Evolutionary conservation across 202 grass and related monocot species (phyloP).

Genomic region (Cymbopogon flexuosus): DNA sequence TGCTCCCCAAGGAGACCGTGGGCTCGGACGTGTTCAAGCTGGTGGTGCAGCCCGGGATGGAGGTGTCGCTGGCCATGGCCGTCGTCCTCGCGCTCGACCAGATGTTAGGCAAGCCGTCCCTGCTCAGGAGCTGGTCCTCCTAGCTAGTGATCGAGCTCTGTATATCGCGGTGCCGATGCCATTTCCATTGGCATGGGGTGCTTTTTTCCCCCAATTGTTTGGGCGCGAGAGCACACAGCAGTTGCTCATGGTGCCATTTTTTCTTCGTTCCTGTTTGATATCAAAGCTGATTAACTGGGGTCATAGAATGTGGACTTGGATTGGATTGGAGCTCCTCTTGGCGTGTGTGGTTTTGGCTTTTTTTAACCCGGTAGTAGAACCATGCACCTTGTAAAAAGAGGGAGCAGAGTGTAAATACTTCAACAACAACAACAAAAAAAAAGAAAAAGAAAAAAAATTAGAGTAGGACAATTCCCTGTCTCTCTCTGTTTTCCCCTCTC

Average conservation of each 20-base stretch:
- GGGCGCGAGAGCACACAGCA: slow-evolving; percentile 16
- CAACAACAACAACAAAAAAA: neutral
- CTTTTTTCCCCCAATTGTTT: slow-evolving; percentile 28
- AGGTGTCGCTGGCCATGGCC: slow-evolving; percentile 48
- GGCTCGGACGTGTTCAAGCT: slow-evolving; percentile 86
- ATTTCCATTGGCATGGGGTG: neutral
- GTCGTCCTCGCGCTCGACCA: slow-evolving; percentile 55
- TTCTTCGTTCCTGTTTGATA: neutral
- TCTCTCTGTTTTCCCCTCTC: neutral
- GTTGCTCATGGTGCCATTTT: slow-evolving; percentile 16
- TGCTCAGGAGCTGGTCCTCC: slow-evolving; percentile 63
- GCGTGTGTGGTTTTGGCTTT: slow-evolving; percentile 37
- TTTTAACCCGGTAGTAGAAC: slow-evolving; percentile 28
- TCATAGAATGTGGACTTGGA: neutral
- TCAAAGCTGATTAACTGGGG: slow-evolving; percentile 35
- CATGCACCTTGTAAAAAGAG: slow-evolving; percentile 40
- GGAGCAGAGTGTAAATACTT: slow-evolving; percentile 16
- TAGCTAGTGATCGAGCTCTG: neutral
- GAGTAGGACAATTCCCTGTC: neutral
- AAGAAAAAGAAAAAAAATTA: neutral
- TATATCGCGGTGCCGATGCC: neutral
- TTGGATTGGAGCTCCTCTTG: slow-evolving; percentile 24
- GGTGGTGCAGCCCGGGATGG: slow-evolving; percentile 59
- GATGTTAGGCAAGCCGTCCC: slow-evolving; percentile 56
- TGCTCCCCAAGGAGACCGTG: slow-evolving; percentile 64